Evolutionary conservation across 768 basidiomycete species (phyloP).

Genomic region (Fibroporia radiculosa): DNA sequence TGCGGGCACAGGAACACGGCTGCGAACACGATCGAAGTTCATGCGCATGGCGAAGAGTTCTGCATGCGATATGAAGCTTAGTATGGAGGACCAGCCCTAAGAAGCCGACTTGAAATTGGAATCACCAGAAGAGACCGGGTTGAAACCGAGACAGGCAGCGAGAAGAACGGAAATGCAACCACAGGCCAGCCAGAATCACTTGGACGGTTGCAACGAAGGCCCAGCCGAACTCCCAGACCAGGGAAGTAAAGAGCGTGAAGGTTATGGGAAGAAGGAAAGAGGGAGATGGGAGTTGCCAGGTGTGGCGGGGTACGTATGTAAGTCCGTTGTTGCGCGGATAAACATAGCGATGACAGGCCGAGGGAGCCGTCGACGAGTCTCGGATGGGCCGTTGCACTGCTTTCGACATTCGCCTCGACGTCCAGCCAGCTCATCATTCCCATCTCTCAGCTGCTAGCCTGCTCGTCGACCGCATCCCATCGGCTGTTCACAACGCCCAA

Average conservation of each 20-base stretch:
- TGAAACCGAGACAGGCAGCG: conserved; percentile 23
- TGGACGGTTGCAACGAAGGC: conserved; percentile 22
- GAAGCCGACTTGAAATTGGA: not conserved
- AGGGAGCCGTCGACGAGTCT: not conserved
- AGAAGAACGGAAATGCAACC: conserved; percentile 31
- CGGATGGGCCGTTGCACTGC: not conserved
- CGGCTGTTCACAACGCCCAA: too few species aligned
- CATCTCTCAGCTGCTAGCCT: not conserved
- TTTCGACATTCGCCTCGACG: not conserved
- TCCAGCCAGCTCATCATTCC: not conserved
- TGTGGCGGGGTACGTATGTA: not conserved
- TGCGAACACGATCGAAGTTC: conserved; percentile 23
- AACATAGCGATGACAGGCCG: not conserved
- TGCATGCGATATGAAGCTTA: not conserved
- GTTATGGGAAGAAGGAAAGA: conserved; percentile 19
- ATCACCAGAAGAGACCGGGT: not conserved
- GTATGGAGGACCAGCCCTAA: not conserved
- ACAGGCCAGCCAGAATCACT: conserved; percentile 18
- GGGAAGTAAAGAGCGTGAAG: conserved; percentile 14
- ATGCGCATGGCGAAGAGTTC: conserved; percentile 26
- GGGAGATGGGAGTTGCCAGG: conserved; percentile 7
- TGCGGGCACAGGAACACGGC: conserved; percentile 27
- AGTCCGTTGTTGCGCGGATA: not conserved
- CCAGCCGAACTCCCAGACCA: conserved; percentile 25
- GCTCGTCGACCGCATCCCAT: not conserved